Base-by-base conservation (phyloP, 2,329 filamentous ascomycete genomes). In the Colletotrichum costaricense region DNA sequence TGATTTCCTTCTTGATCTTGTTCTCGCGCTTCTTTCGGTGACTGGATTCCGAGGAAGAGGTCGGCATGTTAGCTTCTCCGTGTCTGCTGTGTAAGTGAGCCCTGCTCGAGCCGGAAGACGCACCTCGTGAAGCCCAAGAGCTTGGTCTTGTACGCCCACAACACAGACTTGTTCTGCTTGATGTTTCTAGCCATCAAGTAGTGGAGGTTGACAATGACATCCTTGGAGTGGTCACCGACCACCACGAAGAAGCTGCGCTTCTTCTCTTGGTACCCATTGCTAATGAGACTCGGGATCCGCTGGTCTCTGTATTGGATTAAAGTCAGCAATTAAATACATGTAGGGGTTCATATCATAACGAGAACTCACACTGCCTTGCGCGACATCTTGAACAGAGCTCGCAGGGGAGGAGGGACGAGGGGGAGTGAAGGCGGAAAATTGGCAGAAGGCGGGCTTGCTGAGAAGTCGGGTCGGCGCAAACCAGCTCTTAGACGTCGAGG, bases 61-160 rank as follows among this genome's bases (percentile, higher is more conserved):
- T 19, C 2, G 19, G 19, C 5, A 49, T 24, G 55, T 75, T 7
- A 75, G 69, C 46, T 54, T 54, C 24, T 49, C 7, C 16, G 9
- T 42, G 38, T 6, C 6, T 19, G 14, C 7, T n/a, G 56, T 28
- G 28, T 26, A 59, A 66, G 57, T 52, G 69, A 33, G 35, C 57
- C 12, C 6, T 38, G 35, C 35, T 38, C 30, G 24, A 24, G 63
- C 38, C 33, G 52, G 35, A 1, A 2, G 28, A 30, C 28, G 28
- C 2, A 30, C 28, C 28, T 95, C 38, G 95, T 97, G 82, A 98
- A 98, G 63, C 95, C 95, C 38, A 99, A 87, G 12, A 99, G 89
- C 84, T 99, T 97, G 83, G 97, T 97, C 88, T 98, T 98, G 87
- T 99, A 99, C 24, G 97, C 96, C 97, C 97, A 99, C 12, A 99